A percentile compares a stretch with the other conserved stretches of the same genome.
These are phyloP conservation scores for Colletotrichum incanum DNA, from an alignment of 2,329 filamentous ascomycete genomes.

Conservation along the genomic window DNA sequence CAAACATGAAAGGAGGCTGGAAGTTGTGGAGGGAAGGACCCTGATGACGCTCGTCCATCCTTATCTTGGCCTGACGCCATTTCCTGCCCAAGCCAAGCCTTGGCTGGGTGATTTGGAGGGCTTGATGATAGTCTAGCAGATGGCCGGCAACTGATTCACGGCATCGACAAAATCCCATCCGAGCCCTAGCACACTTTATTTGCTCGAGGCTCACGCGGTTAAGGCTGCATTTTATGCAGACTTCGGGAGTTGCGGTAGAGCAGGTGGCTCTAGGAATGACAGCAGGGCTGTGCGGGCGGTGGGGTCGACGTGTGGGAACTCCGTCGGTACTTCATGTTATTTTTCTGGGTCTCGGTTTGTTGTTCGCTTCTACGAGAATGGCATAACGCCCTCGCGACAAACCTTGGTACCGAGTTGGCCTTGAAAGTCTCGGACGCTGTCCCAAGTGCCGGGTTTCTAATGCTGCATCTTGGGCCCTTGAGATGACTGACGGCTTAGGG, in stretches of 20 bases:
- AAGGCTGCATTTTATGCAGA: not conserved
- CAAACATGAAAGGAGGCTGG: not conserved
- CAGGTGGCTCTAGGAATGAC: not conserved
- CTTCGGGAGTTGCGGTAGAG: not conserved
- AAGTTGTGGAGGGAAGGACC: constrained; percentile 21
- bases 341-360: not conserved
- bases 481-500: not conserved
- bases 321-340: not conserved
- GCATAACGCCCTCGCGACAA: not conserved
- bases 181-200: not conserved
- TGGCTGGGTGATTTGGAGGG: not conserved
- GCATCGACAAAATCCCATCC: not conserved
- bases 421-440: not conserved
- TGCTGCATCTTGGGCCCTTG: not conserved
- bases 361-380: not conserved
- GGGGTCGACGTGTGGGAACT: not conserved
- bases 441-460: not conserved
- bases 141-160: not conserved
- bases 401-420: not conserved
- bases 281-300: not conserved
- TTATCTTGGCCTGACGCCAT: not conserved
- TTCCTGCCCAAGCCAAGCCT: not conserved
- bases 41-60: constrained; percentile 4
- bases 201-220: not conserved
- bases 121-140: not conserved